Conservation (phyloP, 441 rosid genomes). For the Syzygium malaccense region DNA sequence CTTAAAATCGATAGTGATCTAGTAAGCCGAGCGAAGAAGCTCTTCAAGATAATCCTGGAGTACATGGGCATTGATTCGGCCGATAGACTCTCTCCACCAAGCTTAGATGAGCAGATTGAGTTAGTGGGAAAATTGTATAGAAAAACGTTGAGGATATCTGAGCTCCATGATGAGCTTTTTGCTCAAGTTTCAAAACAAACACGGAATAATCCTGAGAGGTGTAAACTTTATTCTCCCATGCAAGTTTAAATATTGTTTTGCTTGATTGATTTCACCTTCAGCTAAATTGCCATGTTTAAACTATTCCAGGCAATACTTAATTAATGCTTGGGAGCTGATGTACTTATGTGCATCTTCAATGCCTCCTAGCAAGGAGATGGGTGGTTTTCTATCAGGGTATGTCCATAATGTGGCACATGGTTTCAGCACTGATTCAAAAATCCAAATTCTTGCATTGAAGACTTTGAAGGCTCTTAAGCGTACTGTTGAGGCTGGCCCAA, state of each 20-base stretch:
- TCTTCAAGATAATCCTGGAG: conserved; percentile 71
- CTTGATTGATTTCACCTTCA: neutral
- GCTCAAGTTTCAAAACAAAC: conserved; percentile 93
- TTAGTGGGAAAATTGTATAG: conserved; percentile 73
- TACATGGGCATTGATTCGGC: conserved; percentile 86
- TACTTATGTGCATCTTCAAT: conserved; percentile 89
- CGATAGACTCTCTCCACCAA: conserved; percentile 54
- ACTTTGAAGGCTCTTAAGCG: conserved; percentile 81
- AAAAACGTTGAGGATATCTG: conserved; percentile 76
- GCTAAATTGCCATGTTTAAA: neutral
- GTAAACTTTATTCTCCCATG: neutral
- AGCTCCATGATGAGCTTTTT: conserved; percentile 88
- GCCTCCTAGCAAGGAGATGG: conserved; percentile 98
- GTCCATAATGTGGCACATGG: conserved; percentile 73
- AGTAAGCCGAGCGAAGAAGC: conserved; percentile 68
- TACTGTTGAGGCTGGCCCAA: conserved; percentile 91
- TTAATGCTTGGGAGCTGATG: conserved; percentile 95
- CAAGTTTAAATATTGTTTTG: neutral
- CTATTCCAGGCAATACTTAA: conserved; percentile 61
- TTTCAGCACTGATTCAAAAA: conserved; percentile 56
- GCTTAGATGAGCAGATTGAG: conserved; percentile 75
- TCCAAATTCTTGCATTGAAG: conserved; percentile 65
- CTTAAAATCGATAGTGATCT: conserved; percentile 79
- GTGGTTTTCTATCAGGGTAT: conserved; percentile 82
- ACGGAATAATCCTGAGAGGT: conserved; percentile 84